Conservation (phyloP, 345 rosid species). For the Gossypium sturtianum region DNA sequence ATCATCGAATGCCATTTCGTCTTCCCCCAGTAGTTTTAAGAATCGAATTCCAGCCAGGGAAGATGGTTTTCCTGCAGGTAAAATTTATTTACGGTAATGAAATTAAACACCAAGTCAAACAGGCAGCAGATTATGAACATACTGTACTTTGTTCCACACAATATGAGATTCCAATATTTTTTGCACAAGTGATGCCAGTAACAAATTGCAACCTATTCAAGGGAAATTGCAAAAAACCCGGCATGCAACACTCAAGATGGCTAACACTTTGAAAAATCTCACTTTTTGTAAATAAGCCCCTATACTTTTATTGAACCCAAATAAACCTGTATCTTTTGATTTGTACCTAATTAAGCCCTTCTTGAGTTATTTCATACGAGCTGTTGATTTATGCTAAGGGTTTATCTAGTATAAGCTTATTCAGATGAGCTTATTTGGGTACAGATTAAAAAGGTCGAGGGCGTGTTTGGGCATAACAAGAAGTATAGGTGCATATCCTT, state of each 20-base stretch:
- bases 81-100: background rate
- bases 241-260: background rate
- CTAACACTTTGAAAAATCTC: background rate
- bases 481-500: background rate
- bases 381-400: background rate
- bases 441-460: background rate
- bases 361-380: background rate
- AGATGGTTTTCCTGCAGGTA: conserved; percentile 66
- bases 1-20: conserved; percentile 80
- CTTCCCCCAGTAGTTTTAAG: conserved; percentile 54
- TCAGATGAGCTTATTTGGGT: background rate
- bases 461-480: background rate
- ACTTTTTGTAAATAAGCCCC: background rate
- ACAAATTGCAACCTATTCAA: background rate
- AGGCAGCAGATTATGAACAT: background rate
- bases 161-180: background rate
- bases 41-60: conserved; percentile 59
- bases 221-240: background rate
- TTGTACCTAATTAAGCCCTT: background rate
- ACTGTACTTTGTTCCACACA: background rate
- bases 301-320: background rate
- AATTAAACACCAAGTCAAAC: background rate
- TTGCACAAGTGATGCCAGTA: background rate
- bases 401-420: background rate
- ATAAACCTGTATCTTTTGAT: background rate